Evolutionary conservation across 179 eudicot species (phyloP), one percentile per base, ranked within the genome.

Genomic region (Patellifolia procumbens): DNA sequence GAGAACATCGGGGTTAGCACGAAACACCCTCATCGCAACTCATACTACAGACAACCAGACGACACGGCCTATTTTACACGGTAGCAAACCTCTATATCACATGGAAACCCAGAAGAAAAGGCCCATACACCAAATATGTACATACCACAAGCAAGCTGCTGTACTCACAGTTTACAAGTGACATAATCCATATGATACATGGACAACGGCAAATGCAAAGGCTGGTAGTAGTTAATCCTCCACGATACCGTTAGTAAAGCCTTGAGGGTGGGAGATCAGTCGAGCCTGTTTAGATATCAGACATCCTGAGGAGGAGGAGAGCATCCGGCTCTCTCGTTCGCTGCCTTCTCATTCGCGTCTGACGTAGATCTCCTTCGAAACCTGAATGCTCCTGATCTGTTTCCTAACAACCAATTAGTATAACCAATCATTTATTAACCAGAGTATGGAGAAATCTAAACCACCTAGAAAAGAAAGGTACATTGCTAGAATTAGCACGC

Each of bases 301-400:
- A 87, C 77, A 85, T 86, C 81, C 79, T 84, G 78, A 83, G 92
- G 80, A 87, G 97, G 78, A 92, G 87, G 79, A 88, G 94, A 71
- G 91, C 86, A 86, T 83, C 90, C 1, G 76, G 82, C 77, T 86
- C 94, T 85, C 55, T 87, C 81, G 52, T 63, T 68, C 55, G 80
- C 72, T 68, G 83, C 83, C 88, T 87, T 91, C 77, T 91, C 92
- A 77, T 78, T 86, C 39, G 88, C 84, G 48, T 89, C 91, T 4
- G 91, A 88, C 24, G 82, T 80, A 1, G 96, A 87, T 85, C 80
- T 85, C 83, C 97, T 80, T 43, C 91, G 83, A 73, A 91, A 87
- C 75, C 92, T 77, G 83, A 76, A 88, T 10, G 89, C 85, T 64
- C 87, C 90, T 68, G 85, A 70, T 78, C 90, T 84, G 83, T 80